phyloP scores from a whole-genome alignment of 2,329 filamentous ascomycete genomes.

The Trichoderma afroharzianum region DNA sequence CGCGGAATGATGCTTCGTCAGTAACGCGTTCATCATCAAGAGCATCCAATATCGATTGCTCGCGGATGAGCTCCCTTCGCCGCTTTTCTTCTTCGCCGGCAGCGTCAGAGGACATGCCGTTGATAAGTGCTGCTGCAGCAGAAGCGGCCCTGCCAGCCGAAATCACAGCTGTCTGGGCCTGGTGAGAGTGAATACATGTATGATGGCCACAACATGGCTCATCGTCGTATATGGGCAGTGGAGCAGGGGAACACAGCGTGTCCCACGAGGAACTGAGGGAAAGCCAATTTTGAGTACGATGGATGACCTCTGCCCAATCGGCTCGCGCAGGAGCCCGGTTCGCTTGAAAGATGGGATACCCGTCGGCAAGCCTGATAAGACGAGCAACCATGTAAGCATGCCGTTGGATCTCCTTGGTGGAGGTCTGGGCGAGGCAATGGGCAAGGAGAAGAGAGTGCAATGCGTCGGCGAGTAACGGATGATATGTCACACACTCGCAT shows the following conservation, averaged over 20 bases:
- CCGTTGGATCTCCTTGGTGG: slow-evolving; percentile 70
- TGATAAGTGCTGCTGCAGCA: slow-evolving; percentile 26
- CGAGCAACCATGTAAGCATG: slow-evolving; percentile 81
- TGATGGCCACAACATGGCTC: neutral
- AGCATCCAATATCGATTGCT: slow-evolving; percentile 64
- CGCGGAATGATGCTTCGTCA: slow-evolving; percentile 63
- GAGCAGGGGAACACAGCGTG: slow-evolving; percentile 60
- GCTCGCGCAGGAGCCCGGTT: slow-evolving; percentile 67
- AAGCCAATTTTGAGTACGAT: slow-evolving; percentile 66
- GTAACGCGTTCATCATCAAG: slow-evolving; percentile 64
- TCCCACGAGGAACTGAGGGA: slow-evolving; percentile 66
- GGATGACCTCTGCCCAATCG: slow-evolving; percentile 76
- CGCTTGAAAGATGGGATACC: slow-evolving; percentile 75
- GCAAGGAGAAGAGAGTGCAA: slow-evolving; percentile 75
- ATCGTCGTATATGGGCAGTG: slow-evolving; percentile 40
- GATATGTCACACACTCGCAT: slow-evolving; percentile 58
- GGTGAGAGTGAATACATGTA: neutral
- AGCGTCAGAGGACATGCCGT: neutral
- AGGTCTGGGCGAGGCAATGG: slow-evolving; percentile 76
- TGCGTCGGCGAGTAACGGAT: slow-evolving; percentile 74
- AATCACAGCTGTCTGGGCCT: slow-evolving; percentile 20
- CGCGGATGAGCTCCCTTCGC: slow-evolving; percentile 56
- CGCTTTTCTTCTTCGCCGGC: slow-evolving; percentile 43
- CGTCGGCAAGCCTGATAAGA: slow-evolving; percentile 68
- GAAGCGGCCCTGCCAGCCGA: slow-evolving; percentile 22